Percentiles rank a stretch among this genome's conserved stretches.
Conservation (phyloP, 2,329 filamentous ascomycete species). For the Lecanosticta acicola region DNA sequence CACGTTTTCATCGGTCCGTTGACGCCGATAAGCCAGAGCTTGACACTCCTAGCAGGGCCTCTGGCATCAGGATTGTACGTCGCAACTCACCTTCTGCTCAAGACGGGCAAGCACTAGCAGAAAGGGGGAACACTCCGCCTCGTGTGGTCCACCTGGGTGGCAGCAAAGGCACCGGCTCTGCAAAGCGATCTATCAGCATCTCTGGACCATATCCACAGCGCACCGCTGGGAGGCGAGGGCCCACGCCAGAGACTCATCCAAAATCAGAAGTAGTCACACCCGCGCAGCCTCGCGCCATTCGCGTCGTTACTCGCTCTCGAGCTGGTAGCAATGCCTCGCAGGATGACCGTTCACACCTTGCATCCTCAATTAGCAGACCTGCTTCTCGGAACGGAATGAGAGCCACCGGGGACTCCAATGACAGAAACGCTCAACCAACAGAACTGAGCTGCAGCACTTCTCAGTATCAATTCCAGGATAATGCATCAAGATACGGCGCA, state of each 20-base stretch:
- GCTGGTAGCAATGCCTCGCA: conserved; percentile 34
- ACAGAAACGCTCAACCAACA: conserved; percentile 16
- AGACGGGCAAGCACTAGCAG: conserved; percentile 12
- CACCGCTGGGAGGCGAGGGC: conserved; percentile 25
- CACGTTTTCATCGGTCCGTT: conserved; percentile 26
- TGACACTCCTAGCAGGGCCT: conserved; percentile 34
- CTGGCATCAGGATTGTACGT: conserved; percentile 33
- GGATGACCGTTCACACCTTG: conserved; percentile 24
- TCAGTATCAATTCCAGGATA: conserved; percentile 48
- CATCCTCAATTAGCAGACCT: conserved; percentile 27
- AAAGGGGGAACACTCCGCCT: conserved; percentile 30
- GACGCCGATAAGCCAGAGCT: conserved; percentile 25
- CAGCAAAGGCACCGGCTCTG: conserved; percentile 26
- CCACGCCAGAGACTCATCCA: conserved; percentile 27
- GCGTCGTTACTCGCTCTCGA: conserved; percentile 26
- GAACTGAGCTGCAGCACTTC: conserved; percentile 30
- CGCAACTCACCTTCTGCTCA: conserved; percentile 30
- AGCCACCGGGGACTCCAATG: conserved; percentile 15
- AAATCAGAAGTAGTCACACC: conserved; percentile 33
- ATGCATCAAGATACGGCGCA: conserved; percentile 32
- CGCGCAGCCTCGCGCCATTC: conserved; percentile 30
- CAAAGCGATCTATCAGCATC: conserved; percentile 30
- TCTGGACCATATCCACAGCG: conserved; percentile 30
- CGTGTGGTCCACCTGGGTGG: conserved; percentile 31
- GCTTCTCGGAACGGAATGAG: conserved; percentile 25